Percentiles rank a stretch among this genome's conserved stretches.
Evolutionary conservation across 345 rosid species (phyloP).

Genomic region (Bretschneidera sinensis): DNA sequence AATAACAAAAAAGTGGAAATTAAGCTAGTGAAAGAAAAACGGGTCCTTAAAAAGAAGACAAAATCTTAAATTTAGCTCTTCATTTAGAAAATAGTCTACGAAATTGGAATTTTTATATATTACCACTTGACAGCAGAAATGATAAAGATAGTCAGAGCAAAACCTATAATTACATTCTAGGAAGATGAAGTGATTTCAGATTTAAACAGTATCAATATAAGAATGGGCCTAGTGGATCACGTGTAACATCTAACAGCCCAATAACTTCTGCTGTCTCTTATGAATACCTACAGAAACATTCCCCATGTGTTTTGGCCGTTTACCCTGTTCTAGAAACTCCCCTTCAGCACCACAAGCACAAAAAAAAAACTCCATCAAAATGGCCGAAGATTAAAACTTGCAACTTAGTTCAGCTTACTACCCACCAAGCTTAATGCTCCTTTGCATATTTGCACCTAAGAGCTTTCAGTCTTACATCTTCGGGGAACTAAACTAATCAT

Average conservation of each 20-base stretch:
- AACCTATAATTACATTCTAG: neutral
- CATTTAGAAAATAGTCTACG: too few relatives aligned
- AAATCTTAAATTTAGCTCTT: too few relatives aligned
- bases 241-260: too few relatives aligned
- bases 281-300: neutral
- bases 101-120: too few relatives aligned
- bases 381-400: neutral
- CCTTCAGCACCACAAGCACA: neutral
- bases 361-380: neutral
- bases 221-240: too few relatives aligned
- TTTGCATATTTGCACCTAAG: neutral
- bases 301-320: neutral
- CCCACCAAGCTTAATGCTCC: neutral
- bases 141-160: neutral
- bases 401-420: neutral
- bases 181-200: neutral
- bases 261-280: neutral
- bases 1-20: too few relatives aligned
- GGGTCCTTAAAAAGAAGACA: too few relatives aligned
- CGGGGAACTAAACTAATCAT: too few relatives aligned
- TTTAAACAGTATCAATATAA: too few relatives aligned
- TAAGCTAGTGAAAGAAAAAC: too few relatives aligned
- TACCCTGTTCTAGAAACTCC: neutral
- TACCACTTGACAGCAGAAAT: neutral
- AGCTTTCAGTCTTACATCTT: neutral